Evolutionary conservation across 495 filamentous ascomycete genomes (phyloP).

Genomic region (Pseudevernia furfuracea): DNA sequence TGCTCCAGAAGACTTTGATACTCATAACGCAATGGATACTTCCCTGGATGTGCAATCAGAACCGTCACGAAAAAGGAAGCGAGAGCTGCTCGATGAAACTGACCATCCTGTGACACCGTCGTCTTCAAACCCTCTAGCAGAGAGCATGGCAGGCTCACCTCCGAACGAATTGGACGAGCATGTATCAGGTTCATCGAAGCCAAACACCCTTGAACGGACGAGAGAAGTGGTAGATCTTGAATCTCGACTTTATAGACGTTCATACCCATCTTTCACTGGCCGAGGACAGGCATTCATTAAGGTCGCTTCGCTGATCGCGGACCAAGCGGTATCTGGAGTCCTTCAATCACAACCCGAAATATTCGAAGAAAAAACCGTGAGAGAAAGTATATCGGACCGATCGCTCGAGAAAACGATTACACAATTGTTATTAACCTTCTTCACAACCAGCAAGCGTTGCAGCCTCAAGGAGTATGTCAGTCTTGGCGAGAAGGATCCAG

Average conservation of each 20-base stretch:
- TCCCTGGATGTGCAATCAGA: neutral
- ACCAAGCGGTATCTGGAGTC: conserved; percentile 15
- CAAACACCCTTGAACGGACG: neutral
- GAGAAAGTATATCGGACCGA: neutral
- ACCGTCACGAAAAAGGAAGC: conserved; percentile 10
- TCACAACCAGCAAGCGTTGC: conserved; percentile 8
- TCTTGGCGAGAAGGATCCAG: neutral
- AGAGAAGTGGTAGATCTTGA: neutral
- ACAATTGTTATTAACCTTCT: neutral
- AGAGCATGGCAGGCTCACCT: neutral
- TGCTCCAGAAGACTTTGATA: neutral
- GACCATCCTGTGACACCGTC: neutral
- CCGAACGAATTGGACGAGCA: neutral
- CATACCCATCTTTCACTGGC: conserved; percentile 1
- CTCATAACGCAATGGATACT: neutral
- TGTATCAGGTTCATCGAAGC: neutral
- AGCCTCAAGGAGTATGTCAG: conserved; percentile 5
- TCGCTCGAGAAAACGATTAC: neutral
- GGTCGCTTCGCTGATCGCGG: conserved; percentile 19
- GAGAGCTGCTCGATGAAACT: conserved; percentile 3
- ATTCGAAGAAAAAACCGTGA: neutral
- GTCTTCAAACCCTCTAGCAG: neutral
- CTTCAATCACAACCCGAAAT: neutral
- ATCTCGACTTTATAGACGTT: neutral
- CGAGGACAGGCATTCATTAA: conserved; percentile 14